Percentiles rank a stretch among this genome's conserved stretches.
Conservation (phyloP, 2,329 filamentous ascomycete species). For the Aspergillus hortae region DNA sequence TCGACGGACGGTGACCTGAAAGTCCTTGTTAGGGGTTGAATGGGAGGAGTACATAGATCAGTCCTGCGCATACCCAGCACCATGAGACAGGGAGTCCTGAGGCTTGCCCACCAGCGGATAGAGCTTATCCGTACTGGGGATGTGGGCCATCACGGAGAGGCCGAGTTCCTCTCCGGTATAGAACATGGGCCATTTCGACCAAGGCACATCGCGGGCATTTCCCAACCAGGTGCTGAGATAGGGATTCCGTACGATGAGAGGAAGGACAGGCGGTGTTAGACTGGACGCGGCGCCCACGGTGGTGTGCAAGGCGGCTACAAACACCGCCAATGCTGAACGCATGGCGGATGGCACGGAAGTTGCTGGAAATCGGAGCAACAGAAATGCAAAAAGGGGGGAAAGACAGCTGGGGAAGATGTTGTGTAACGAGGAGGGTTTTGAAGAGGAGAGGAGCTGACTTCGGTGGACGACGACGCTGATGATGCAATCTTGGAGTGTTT, state of each 20-base stretch:
- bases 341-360: slow-evolving; percentile 14
- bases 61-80: slow-evolving; percentile 36
- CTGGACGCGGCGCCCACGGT: slow-evolving; percentile 47
- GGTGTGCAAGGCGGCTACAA: slow-evolving; percentile 39
- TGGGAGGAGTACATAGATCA: neutral
- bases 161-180: slow-evolving; percentile 70
- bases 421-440: neutral
- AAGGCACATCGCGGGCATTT: slow-evolving; percentile 70
- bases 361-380: too few species aligned
- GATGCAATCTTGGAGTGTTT: neutral
- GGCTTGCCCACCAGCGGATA: slow-evolving; percentile 64
- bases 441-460: neutral
- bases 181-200: slow-evolving; percentile 84
- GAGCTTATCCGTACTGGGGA: slow-evolving; percentile 57
- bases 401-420: too few species aligned
- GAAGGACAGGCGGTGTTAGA: slow-evolving; percentile 63
- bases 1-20: slow-evolving; percentile 54
- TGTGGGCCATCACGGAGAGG: slow-evolving; percentile 59
- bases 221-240: slow-evolving; percentile 74
- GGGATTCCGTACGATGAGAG: slow-evolving; percentile 71
- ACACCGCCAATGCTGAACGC: slow-evolving; percentile 29
- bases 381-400: too few species aligned
- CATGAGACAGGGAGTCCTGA: slow-evolving; percentile 56
- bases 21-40: neutral
- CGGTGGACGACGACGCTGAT: neutral